These are phyloP conservation scores for Mallotus repandus DNA, from an alignment of 441 rosid species.

Conservation along the genomic window DNA sequence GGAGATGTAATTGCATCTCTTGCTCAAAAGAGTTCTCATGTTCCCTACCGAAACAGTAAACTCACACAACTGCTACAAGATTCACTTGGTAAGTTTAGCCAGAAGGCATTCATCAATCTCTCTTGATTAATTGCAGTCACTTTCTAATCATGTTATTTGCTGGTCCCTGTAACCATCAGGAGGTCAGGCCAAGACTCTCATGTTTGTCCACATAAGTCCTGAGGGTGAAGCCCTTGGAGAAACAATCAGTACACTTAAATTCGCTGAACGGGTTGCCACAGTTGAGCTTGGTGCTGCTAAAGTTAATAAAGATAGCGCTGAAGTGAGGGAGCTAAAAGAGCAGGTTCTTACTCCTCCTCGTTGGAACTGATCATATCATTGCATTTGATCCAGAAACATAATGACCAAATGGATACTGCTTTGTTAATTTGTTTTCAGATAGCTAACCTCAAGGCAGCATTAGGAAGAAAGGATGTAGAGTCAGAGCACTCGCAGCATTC, in stretches of 20 bases:
- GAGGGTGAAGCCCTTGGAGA: constrained; percentile 78
- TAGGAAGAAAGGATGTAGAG: constrained; percentile 68
- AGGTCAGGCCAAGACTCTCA: constrained; percentile 90
- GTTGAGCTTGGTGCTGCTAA: constrained; percentile 92
- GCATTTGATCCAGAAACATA: background rate
- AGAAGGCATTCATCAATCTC: background rate
- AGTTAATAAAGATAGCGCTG: constrained; percentile 67
- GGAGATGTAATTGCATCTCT: constrained; percentile 92
- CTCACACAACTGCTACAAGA: constrained; percentile 93
- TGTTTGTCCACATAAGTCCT: constrained; percentile 96
- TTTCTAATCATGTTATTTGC: constrained; percentile 12
- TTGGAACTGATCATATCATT: background rate
- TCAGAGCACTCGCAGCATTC: constrained; percentile 46
- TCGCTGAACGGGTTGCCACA: constrained; percentile 88
- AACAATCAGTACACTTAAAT: constrained; percentile 84
- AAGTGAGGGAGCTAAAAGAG: constrained; percentile 84
- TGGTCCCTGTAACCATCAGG: constrained; percentile 43
- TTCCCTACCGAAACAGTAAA: constrained; percentile 89
- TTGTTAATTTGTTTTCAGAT: constrained; percentile 43
- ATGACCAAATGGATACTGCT: constrained; percentile 1
- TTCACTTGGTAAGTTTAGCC: constrained; percentile 63
- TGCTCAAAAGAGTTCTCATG: constrained; percentile 74
- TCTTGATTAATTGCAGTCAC: background rate
- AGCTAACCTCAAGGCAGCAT: constrained; percentile 82
- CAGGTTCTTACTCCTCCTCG: constrained; percentile 46